phyloP scores from a whole-genome alignment of 345 rosid genomes.

The sweet orange (Citrus sinensis) region DNA sequence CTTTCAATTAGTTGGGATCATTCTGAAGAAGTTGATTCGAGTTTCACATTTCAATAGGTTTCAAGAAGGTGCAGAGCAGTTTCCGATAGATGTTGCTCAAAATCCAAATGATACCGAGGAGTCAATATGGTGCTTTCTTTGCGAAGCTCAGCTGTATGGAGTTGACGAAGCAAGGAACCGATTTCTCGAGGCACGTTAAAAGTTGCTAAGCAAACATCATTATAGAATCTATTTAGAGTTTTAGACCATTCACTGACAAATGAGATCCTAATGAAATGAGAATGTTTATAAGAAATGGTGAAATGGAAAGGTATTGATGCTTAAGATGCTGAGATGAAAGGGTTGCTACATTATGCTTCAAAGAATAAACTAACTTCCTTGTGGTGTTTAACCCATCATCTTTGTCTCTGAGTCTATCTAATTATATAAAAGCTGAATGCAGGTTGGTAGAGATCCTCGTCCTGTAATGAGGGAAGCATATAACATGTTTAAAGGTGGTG shows the following conservation, averaged over 20 bases:
- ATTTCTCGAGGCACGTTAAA: slow-evolving; percentile 58
- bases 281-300: not conserved
- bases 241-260: not conserved
- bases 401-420: not conserved
- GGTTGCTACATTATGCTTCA: not conserved
- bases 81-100: slow-evolving; percentile 80
- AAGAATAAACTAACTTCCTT: not conserved
- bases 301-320: not conserved
- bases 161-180: slow-evolving; percentile 56
- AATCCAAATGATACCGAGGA: slow-evolving; percentile 95
- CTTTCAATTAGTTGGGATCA: not conserved
- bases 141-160: slow-evolving; percentile 71
- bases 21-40: slow-evolving; percentile 9
- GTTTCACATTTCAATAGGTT: slow-evolving; percentile 39
- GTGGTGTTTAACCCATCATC: not conserved
- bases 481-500: slow-evolving; percentile 72
- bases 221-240: not conserved
- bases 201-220: not conserved
- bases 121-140: slow-evolving; percentile 90
- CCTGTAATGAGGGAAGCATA: slow-evolving; percentile 83
- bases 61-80: slow-evolving; percentile 91
- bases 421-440: slow-evolving; percentile 21
- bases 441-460: slow-evolving; percentile 89
- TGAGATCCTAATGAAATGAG: not conserved
- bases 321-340: not conserved